phyloP scores from a whole-genome alignment of 331 rosid genomes.

The Malus hybrid region DNA sequence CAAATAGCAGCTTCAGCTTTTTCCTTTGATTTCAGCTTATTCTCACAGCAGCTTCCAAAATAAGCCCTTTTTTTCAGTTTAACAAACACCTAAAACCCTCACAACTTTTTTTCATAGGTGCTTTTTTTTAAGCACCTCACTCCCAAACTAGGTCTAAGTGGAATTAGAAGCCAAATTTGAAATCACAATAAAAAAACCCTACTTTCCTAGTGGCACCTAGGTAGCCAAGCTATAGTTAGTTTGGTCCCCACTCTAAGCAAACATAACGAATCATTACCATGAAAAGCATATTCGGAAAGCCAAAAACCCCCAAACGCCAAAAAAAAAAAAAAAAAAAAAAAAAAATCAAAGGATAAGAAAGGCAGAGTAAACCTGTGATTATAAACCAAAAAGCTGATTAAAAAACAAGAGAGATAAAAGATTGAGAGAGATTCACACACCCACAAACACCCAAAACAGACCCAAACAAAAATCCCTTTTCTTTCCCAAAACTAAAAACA shows the following conservation, averaged over 20 bases:
- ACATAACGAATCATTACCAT: conserved; percentile 4
- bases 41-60: too few relatives aligned
- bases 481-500: neutral
- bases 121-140: too few relatives aligned
- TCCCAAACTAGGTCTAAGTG: neutral
- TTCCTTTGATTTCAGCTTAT: too few relatives aligned
- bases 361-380: neutral
- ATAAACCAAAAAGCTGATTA: neutral
- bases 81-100: too few relatives aligned
- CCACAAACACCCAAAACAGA: conserved; percentile 1
- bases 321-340: neutral
- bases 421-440: neutral
- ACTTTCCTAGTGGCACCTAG: neutral
- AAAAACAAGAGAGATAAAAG: neutral
- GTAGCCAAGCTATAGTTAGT: neutral
- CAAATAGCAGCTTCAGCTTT: too few relatives aligned
- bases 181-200: neutral
- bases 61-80: too few relatives aligned
- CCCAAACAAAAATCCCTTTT: conserved; percentile 16
- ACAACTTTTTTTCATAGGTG: too few relatives aligned
- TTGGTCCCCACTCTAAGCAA: conserved; percentile 9
- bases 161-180: neutral
- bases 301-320: neutral
- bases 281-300: conserved; percentile 4
- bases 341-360: neutral